Conservation (phyloP, 2,329 filamentous ascomycete genomes). For the Zasmidium angulare region DNA sequence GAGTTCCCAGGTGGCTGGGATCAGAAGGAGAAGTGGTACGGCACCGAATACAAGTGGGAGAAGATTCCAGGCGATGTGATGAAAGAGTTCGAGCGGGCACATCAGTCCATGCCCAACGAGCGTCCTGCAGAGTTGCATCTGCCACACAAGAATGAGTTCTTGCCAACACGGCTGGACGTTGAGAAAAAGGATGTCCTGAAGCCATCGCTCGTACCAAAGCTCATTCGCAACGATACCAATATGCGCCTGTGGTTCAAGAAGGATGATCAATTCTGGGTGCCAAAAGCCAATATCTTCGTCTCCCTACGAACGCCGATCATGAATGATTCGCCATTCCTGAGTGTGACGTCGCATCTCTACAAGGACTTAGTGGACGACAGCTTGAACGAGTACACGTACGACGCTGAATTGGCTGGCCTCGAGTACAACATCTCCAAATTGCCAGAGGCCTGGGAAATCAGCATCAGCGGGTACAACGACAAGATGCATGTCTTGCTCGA, state of each 20-base stretch:
- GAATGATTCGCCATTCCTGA: conserved; percentile 74
- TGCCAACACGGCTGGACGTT: conserved; percentile 88
- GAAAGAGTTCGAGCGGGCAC: conserved; percentile 65
- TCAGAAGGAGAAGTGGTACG: conserved; percentile 93
- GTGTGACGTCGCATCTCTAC: conserved; percentile 76
- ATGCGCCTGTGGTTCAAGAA: conserved; percentile 96
- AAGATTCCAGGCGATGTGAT: conserved; percentile 76
- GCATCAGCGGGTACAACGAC: conserved; percentile 90
- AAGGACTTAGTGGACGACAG: conserved; percentile 85
- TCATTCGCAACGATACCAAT: conserved; percentile 80
- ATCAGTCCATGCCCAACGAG: conserved; percentile 52
- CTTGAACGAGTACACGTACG: conserved; percentile 89
- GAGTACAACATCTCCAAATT: conserved; percentile 77
- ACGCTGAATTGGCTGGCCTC: conserved; percentile 88
- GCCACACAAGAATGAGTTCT: conserved; percentile 92
- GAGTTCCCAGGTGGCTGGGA: conserved; percentile 83
- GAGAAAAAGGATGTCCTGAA: conserved; percentile 88
- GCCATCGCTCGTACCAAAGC: conserved; percentile 69
- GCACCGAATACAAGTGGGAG: conserved; percentile 85
- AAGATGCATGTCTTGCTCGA: conserved; percentile 89
- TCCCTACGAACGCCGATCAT: conserved; percentile 77
- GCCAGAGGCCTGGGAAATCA: conserved; percentile 71
- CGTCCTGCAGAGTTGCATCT: conserved; percentile 74
- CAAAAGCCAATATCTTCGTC: conserved; percentile 83
- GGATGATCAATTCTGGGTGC: conserved; percentile 97